phyloP scores from a whole-genome alignment of 1,139 yeast species.

The Zygotorulaspora mrakii region DNA sequence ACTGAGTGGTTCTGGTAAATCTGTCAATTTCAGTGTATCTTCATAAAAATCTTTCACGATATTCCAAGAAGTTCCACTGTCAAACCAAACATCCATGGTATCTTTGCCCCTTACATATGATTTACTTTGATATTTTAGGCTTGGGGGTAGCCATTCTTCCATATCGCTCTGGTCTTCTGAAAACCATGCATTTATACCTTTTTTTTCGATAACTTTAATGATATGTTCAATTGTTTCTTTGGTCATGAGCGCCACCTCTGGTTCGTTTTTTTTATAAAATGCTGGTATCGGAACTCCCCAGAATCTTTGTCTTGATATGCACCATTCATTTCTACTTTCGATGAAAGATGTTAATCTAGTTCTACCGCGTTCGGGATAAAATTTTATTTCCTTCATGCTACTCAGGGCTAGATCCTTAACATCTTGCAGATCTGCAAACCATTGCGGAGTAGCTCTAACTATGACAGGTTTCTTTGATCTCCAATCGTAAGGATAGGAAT shows the following conservation, averaged over 20 bases:
- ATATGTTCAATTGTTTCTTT: slow-evolving; percentile 36
- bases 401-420: slow-evolving; percentile 61
- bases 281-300: slow-evolving; percentile 99
- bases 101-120: slow-evolving; percentile 66
- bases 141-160: slow-evolving; percentile 68
- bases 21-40: slow-evolving; percentile 29
- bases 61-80: slow-evolving; percentile 93
- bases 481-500: slow-evolving; percentile 97
- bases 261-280: slow-evolving; percentile 51
- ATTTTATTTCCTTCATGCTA: slow-evolving; percentile 59
- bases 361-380: slow-evolving; percentile 69
- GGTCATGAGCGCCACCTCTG: slow-evolving; percentile 37
- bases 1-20: slow-evolving; percentile 45
- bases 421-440: slow-evolving; percentile 85
- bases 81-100: slow-evolving; percentile 99
- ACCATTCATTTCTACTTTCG: slow-evolving; percentile 86
- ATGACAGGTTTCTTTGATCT: slow-evolving; percentile 93
- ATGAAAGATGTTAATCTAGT: slow-evolving; percentile 72
- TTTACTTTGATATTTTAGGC: slow-evolving; percentile 40
- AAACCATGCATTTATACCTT: slow-evolving; percentile 81
- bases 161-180: slow-evolving; percentile 48
- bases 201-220: slow-evolving; percentile 35
- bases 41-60: slow-evolving; percentile 46
- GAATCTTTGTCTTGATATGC: slow-evolving; percentile 92
- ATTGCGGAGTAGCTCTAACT: slow-evolving; percentile 92